Evolutionary conservation across 306 rosid species (phyloP), one percentile per base, ranked within the genome.

Genomic region (Datisca glomerata): DNA sequence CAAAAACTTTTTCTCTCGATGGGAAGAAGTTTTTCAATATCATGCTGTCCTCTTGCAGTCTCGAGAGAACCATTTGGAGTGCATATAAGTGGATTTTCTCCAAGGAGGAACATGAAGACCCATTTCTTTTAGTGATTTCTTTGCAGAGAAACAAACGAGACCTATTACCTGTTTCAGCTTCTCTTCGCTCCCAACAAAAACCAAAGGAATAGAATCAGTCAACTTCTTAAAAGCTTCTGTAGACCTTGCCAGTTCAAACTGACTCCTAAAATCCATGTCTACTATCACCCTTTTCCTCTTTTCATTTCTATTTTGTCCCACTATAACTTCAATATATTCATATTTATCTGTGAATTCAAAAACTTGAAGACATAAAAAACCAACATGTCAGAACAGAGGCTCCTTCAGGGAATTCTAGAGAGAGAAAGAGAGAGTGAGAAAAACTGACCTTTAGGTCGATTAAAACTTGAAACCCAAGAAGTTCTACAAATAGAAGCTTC

Each of bases 21-120:
- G n/a, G n/a, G n/a, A n/a, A n/a, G n/a, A n/a, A n/a, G n/a, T n/a
- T n/a, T n/a, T n/a, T n/a, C n/a, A n/a, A n/a, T n/a, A n/a, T n/a
- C n/a, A n/a, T n/a, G n/a, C n/a, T 22, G 25, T 36, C 22, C 33
- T 57, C 47, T 85, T 66, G 40, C 73, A 43, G 34, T 68, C 61
- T 1, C 86, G 36, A 18, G 97, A 89, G 49, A 83, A 76, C 97
- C 98, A 89, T 62, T 89, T 89, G 38, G 95, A 86, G 17, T 67
- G 45, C 79, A 84, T 85, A 61, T 89, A 89, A 49, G 83, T 95
- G 19, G 91, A 77, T 57, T 80, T 77, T 35, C 98, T 66, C 98
- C 98, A 89, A 14, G 98, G 98, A 40, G 98, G 98, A 34, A 89
- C 51, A 38, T 68, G 98, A 95, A 89, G 80, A 10, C 95, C 98